Evolutionary conservation across 306 rosid genomes (phyloP).

Genomic region (Prunus campanulata): DNA sequence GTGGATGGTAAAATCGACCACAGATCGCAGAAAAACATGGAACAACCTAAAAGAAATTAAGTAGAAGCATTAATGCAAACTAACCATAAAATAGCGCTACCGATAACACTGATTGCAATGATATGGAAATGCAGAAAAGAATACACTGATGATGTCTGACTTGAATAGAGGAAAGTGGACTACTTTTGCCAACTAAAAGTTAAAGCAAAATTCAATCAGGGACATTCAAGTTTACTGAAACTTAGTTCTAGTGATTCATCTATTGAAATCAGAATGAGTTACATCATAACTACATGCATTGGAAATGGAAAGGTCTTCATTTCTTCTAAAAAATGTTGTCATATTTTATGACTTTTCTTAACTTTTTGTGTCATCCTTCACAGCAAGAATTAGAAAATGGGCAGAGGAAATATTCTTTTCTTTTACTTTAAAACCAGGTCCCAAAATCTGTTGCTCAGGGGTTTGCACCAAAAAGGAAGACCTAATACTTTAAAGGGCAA

Average conservation of each 20-base stretch:
- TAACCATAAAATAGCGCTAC: neutral
- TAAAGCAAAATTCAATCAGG: neutral
- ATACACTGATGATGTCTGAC: neutral
- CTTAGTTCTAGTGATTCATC: neutral
- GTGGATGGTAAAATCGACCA: constrained; percentile 62
- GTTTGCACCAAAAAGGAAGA: too few species aligned
- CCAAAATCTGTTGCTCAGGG: too few species aligned
- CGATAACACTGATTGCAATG: neutral
- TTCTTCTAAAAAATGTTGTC: too few species aligned
- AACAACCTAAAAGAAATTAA: constrained; percentile 45
- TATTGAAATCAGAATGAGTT: too few species aligned
- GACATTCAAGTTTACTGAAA: neutral
- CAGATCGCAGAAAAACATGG: constrained; percentile 51
- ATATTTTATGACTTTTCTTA: too few species aligned
- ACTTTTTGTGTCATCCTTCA: too few species aligned
- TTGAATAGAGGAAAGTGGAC: neutral
- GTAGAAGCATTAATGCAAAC: neutral
- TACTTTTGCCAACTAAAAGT: neutral
- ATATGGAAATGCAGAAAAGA: neutral
- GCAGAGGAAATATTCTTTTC: too few species aligned
- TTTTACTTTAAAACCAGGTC: too few species aligned
- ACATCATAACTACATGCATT: too few species aligned
- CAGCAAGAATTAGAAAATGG: too few species aligned
- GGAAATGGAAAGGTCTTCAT: too few species aligned
- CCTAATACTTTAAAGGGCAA: too few species aligned